Percentiles rank a stretch among this genome's conserved stretches.
These are phyloP conservation scores for Acaromyces ingoldii DNA, from an alignment of 1,284 basidiomycete species.

Conservation along the genomic window DNA sequence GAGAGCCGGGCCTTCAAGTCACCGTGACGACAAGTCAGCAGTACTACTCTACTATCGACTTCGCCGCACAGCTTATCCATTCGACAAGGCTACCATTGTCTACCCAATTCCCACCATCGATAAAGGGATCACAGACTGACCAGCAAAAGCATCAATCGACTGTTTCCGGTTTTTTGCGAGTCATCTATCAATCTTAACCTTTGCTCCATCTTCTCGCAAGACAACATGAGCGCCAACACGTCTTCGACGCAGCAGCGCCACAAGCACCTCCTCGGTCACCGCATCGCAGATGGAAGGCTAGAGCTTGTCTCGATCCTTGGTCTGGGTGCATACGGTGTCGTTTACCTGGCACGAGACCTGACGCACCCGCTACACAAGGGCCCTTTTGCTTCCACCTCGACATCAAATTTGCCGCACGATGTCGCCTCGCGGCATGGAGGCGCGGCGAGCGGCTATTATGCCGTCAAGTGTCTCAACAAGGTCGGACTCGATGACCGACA, in stretches of 20 bases:
- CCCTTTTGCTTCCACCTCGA: constrained; percentile 19
- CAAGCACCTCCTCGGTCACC: constrained; percentile 52
- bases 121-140: no score
- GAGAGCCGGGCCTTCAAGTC: no score
- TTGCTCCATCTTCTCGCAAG: no score
- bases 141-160: no score
- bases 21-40: no score
- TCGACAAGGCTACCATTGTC: no score
- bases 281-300: constrained; percentile 56
- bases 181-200: no score
- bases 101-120: no score
- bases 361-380: constrained; percentile 27
- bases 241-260: constrained; percentile 20
- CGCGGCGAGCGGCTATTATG: constrained; percentile 56
- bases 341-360: constrained; percentile 62
- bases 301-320: constrained; percentile 86
- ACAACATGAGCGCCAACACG: no score
- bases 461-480: constrained; percentile 78
- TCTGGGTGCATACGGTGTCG: constrained; percentile 90
- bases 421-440: constrained; percentile 28
- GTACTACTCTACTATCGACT: no score
- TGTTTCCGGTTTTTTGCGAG: no score
- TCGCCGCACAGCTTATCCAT: no score
- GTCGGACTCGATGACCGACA: constrained; percentile 65
- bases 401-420: constrained; percentile 10